phyloP scores from a whole-genome alignment of 805 yeast genomes.

The Sugiyamaella chiloensis region DNA sequence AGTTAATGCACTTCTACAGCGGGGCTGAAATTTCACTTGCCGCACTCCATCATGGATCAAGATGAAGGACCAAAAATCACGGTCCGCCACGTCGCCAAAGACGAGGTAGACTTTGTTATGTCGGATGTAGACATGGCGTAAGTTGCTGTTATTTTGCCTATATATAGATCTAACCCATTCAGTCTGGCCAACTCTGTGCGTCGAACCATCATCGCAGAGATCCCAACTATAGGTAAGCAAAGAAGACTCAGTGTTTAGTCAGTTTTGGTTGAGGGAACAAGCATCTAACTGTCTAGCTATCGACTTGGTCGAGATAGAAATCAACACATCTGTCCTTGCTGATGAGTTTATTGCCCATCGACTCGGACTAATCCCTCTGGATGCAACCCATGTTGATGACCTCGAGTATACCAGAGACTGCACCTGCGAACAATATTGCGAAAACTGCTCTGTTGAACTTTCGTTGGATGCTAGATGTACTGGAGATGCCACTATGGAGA shows the following conservation, averaged over 20 bases:
- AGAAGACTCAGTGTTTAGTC: no score
- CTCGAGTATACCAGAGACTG: constrained; percentile 85
- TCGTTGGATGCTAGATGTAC: constrained; percentile 86
- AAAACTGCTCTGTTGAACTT: constrained; percentile 86
- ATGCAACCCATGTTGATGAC: constrained; percentile 77
- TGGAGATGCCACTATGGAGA: constrained; percentile 81
- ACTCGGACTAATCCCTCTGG: constrained; percentile 86
- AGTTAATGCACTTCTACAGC: no score
- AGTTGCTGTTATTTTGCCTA: constrained; percentile 18
- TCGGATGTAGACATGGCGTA: constrained; percentile 78
- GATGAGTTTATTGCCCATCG: constrained; percentile 96
- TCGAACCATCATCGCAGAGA: constrained; percentile 90
- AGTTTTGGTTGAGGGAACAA: no score
- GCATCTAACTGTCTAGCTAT: no score
- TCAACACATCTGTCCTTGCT: constrained; percentile 90
- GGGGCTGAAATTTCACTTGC: no score
- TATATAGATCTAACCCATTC: neutral
- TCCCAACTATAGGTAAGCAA: constrained; percentile 70
- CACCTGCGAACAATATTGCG: constrained; percentile 97
- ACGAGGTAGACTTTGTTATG: constrained; percentile 85
- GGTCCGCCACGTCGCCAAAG: constrained; percentile 79
- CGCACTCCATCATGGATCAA: constrained; percentile 21
- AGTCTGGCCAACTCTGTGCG: constrained; percentile 83
- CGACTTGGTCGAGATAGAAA: constrained; percentile 91
- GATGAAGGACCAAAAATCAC: constrained; percentile 71